Base-by-base conservation (phyloP, 768 basidiomycete species). In the Leucosporidium yakuticum region DNA sequence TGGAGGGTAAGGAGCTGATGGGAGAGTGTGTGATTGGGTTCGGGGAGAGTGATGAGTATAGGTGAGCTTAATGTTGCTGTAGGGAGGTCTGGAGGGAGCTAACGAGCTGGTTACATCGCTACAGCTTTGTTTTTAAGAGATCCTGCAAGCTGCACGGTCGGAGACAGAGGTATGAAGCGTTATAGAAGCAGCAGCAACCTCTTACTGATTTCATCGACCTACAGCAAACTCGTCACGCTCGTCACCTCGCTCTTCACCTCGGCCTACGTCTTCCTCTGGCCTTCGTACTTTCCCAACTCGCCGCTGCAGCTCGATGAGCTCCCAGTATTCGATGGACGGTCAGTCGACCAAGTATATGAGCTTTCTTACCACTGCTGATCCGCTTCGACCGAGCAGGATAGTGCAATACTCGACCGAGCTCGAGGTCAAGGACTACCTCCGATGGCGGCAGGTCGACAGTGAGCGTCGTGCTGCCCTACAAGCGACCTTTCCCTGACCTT, bases 391-490 rank as follows among this genome's bases (percentile, higher is more conserved):
- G 7, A 3, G 21, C 63, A 76, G 75, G 50, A 66, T 74, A 20
- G 76, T 76, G 21, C 63, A 70, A 25, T 97, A 98, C 79, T 92
- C 95, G 0, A 81, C 82, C 1, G 82, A 82, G 44, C 83, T 81
- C 61, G 85, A 88, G 69, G 82, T 95, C 14, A 84, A 87, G 12
- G 96, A 99, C 78, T 99, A 99, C 77, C 94, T 97, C 77, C 80
- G 90, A 0, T 99, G 96, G 96, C 81, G 96, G 67, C 96, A 98
- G 78, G 89, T 88, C 0, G 95, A 98, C 77, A 95, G 95, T 95
- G 75, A 68, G 91, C 75, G 21, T 29, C 8, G 15, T 55, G 27
- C 54, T 56, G 32, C 31, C 19, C 3, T 56, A 4, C 32, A 2
- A 3, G 6, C 36, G 15, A 44, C 39, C 17, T 44, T 9, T 44